Conservation (phyloP, 1,284 basidiomycete genomes). For the Cryptococcus hybrid region DNA sequence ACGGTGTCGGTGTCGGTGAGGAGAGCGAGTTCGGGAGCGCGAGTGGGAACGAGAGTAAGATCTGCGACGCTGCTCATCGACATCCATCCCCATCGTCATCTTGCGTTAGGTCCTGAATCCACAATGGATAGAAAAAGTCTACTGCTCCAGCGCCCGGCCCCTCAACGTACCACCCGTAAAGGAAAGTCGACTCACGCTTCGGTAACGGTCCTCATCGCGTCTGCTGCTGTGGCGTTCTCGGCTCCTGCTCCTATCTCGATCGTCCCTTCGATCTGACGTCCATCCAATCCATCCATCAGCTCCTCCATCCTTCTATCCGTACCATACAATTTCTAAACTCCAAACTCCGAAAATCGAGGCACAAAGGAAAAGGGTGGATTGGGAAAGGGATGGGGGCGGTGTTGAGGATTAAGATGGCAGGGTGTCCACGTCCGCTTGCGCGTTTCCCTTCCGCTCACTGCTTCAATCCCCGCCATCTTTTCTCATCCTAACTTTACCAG, state of each 20-base stretch:
- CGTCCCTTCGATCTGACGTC: constrained; percentile 16
- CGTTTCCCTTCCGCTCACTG: neutral
- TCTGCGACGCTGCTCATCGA: constrained; percentile 16
- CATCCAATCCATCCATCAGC: constrained; percentile 15
- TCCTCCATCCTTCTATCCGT: constrained; percentile 5
- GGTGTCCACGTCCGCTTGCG: neutral
- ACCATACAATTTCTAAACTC: neutral
- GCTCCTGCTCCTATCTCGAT: constrained; percentile 27
- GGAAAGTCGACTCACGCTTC: constrained; percentile 49
- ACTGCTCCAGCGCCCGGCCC: constrained; percentile 37
- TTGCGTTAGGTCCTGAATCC: constrained; percentile 19
- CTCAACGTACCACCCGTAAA: constrained; percentile 2
- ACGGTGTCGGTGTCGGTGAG: constrained; percentile 61
- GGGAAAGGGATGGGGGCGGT: neutral
- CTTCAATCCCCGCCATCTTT: neutral
- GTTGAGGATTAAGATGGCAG: neutral
- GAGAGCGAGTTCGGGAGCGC: constrained; percentile 39
- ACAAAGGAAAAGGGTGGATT: neutral
- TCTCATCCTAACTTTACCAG: neutral
- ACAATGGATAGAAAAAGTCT: neutral
- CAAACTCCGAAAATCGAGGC: neutral
- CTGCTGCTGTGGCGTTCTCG: constrained; percentile 42
- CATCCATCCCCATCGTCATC: neutral
- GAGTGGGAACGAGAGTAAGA: constrained; percentile 30
- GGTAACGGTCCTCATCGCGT: constrained; percentile 51